phyloP scores from a whole-genome alignment of 345 rosid species.

The Gossypium arboreum region DNA sequence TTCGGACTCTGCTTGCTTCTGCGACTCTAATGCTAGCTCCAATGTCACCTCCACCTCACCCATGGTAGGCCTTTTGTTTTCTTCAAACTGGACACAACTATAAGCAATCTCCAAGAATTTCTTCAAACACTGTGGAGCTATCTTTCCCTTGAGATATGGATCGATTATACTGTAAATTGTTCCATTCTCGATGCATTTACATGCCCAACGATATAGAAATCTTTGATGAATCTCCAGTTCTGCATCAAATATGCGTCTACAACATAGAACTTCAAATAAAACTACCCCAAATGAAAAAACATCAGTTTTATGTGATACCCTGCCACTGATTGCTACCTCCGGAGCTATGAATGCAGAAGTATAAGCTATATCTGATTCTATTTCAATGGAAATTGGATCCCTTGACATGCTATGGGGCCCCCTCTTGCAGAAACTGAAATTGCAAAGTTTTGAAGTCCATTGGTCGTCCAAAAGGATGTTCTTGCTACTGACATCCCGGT shows the following conservation, averaged over 20 bases:
- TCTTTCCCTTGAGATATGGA: neutral
- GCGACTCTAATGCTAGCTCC: neutral
- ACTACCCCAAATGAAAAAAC: no score
- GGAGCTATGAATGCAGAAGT: neutral
- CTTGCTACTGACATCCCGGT: constrained; percentile 28
- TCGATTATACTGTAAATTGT: neutral
- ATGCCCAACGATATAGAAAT: neutral
- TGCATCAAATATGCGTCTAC: no score
- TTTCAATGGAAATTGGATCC: no score
- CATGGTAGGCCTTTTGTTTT: neutral
- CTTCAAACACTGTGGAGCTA: constrained; percentile 7
- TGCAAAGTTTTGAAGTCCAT: constrained; percentile 29
- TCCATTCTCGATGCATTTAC: neutral
- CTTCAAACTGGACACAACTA: neutral
- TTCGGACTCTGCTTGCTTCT: neutral
- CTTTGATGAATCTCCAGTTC: no score
- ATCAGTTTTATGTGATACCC: no score
- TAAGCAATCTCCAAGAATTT: neutral
- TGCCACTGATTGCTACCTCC: neutral
- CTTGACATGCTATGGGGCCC: no score
- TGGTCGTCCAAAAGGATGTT: constrained; percentile 26
- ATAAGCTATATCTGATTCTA: no score
- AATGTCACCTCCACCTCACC: constrained; percentile 8
- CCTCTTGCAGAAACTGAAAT: neutral
- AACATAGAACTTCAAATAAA: no score